Evolutionary conservation across 495 filamentous ascomycete genomes (phyloP).

Genomic region (Bombardia bombarda): DNA sequence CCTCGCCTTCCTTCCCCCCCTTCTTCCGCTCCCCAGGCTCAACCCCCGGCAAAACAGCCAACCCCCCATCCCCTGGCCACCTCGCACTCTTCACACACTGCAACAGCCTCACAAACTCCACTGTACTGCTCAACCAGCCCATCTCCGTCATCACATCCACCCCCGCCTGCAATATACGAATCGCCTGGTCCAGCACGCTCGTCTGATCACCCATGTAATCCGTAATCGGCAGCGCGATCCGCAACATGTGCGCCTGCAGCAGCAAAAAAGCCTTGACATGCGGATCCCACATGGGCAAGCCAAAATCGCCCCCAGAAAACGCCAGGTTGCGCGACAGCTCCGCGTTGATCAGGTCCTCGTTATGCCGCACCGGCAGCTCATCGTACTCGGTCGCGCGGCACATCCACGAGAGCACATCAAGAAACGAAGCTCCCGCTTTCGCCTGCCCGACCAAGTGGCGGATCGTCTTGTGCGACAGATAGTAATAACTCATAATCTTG

Average conservation of each 20-base stretch:
- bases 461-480: slow-evolving; percentile 93
- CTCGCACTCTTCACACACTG: slow-evolving; percentile 86
- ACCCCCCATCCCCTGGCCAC: slow-evolving; percentile 77
- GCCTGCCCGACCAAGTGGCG: slow-evolving; percentile 70
- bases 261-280: slow-evolving; percentile 95
- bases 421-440: slow-evolving; percentile 68
- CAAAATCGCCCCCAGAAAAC: slow-evolving; percentile 47
- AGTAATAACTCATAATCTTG: slow-evolving; percentile 99
- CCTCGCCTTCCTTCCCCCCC: slow-evolving; percentile 32
- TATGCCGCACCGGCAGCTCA: slow-evolving; percentile 96
- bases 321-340: slow-evolving; percentile 74
- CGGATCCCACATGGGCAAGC: slow-evolving; percentile 92
- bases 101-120: slow-evolving; percentile 75
- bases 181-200: slow-evolving; percentile 81
- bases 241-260: slow-evolving; percentile 89
- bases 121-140: slow-evolving; percentile 63
- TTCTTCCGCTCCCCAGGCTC: slow-evolving; percentile 31
- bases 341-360: slow-evolving; percentile 96
- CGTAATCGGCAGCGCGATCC: slow-evolving; percentile 84
- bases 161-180: slow-evolving; percentile 87
- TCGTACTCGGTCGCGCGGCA: slow-evolving; percentile 91
- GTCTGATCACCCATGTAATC: slow-evolving; percentile 94
- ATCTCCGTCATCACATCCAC: slow-evolving; percentile 94
- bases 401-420: slow-evolving; percentile 90
- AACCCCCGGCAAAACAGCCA: slow-evolving; percentile 69